Percentiles rank a stretch among this genome's conserved stretches.
These are phyloP conservation scores for Phytomonas serpens DNA, from an alignment of 208 protist genomes.

Conservation along the genomic window DNA sequence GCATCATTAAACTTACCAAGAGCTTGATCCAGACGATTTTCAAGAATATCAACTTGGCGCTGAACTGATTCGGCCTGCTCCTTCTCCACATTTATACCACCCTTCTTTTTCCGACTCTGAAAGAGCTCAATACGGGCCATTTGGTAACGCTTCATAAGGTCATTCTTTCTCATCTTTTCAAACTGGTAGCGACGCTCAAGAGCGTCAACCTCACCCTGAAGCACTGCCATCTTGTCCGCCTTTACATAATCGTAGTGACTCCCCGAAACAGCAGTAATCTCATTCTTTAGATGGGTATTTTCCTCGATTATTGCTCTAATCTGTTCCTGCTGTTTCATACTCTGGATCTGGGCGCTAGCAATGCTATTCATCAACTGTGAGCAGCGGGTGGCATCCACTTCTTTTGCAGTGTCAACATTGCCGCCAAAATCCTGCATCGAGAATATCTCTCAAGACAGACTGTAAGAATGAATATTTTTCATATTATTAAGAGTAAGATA, in stretches of 20 bases:
- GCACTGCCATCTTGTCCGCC: constrained; percentile 75
- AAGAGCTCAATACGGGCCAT: constrained; percentile 79
- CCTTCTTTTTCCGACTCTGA: constrained; percentile 77
- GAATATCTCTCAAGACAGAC: constrained; percentile 1
- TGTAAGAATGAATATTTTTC: neutral
- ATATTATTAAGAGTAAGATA: neutral
- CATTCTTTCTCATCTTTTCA: constrained; percentile 90
- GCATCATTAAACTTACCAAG: constrained; percentile 95
- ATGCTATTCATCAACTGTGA: constrained; percentile 57
- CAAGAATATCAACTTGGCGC: constrained; percentile 92
- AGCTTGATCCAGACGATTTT: constrained; percentile 93
- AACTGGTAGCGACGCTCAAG: constrained; percentile 87
- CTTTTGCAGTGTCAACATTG: constrained; percentile 12
- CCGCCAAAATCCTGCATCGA: constrained; percentile 4
- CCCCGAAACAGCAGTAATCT: constrained; percentile 62
- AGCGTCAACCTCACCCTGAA: constrained; percentile 82
- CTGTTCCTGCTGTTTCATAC: constrained; percentile 65
- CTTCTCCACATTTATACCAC: constrained; percentile 88
- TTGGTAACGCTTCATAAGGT: constrained; percentile 80
- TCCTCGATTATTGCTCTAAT: constrained; percentile 62
- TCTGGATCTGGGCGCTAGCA: constrained; percentile 45
- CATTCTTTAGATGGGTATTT: constrained; percentile 87
- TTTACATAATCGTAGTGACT: constrained; percentile 80
- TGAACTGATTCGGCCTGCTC: constrained; percentile 85
- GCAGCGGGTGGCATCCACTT: constrained; percentile 41